Evolutionary conservation across 495 filamentous ascomycete genomes (phyloP), one percentile per base, ranked within the genome.

Genomic region (Trichoderma gamsii): DNA sequence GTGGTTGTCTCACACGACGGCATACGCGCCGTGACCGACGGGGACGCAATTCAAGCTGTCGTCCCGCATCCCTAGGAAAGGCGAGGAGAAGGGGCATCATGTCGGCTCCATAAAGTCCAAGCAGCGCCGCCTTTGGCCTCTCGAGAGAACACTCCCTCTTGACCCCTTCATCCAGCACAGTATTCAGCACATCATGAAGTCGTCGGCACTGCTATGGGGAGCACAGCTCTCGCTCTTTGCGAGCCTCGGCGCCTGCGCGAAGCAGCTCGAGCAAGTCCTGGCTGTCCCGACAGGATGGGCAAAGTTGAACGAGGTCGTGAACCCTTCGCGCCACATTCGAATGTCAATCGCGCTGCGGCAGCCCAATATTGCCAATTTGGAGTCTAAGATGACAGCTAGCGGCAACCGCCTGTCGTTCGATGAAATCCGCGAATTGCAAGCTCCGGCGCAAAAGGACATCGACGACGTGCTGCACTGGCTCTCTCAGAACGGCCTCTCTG

Each of bases 281-380:
- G 16, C 9, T 7, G 27, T 61, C 13, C 56, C 56, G 9, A 18
- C 16, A 32, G 56, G 56, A 61, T 61, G 56, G 56, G 27, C 23
- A 32, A 15, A 61, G 56, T 13, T 61, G 6, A 29, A 61, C 23
- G 56, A 61, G 13, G 27, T 18, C 11, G 56, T 61, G 16, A 61
- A 61, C 25, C 63, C 63, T 21, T n/a, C 35, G 63, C 63, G n/a
- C 18, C 63, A 23, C 18, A 25, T 78, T 25, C 70, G 71, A 0
- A 61, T 81, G 8, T 76, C 72, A 27, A 70, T 81, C 5, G 76
- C 75, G 9, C 73, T 80, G 51, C 78, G 73, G 41, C 74, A 81
- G 63, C 71, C 77, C 2, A 71, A 74, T 25, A 76, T 80, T 9
- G 67, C 70, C 41, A 73, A 76, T 18, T 69, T 81, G 46, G 78